These are phyloP conservation scores for Asterochloris erici DNA, from an alignment of 139 green algal species.

Conservation along the genomic window DNA sequence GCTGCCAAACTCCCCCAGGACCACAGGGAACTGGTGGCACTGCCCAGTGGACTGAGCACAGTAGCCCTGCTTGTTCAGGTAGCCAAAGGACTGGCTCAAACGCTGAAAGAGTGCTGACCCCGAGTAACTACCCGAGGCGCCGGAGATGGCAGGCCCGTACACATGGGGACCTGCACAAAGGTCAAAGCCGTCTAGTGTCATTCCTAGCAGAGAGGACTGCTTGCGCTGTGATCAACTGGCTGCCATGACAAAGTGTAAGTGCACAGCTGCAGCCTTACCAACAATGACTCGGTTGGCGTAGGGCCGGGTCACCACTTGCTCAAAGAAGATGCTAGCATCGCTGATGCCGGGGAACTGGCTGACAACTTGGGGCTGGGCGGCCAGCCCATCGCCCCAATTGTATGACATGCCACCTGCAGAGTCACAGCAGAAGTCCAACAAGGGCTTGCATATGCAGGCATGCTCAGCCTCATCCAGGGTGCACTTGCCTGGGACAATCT, in stretches of 20 bases:
- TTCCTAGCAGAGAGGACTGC: background rate
- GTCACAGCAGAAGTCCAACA: too few species aligned
- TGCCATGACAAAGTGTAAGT: too few species aligned
- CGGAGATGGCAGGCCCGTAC: constrained; percentile 32
- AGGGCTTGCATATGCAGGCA: too few species aligned
- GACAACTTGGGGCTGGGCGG: constrained; percentile 10
- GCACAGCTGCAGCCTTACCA: background rate
- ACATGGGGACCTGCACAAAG: constrained; percentile 35
- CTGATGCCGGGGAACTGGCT: constrained; percentile 8
- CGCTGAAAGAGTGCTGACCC: constrained; percentile 18
- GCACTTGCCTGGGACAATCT: background rate
- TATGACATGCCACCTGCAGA: background rate
- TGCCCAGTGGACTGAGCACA: constrained; percentile 19
- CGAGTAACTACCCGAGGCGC: background rate
- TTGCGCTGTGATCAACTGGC: too few species aligned
- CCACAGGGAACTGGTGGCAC: constrained; percentile 37
- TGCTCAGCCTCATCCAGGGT: too few species aligned
- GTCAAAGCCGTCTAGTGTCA: background rate
- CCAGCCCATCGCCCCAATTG: constrained; percentile 28
- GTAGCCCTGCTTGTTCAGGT: constrained; percentile 40
- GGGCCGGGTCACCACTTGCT: constrained; percentile 36
- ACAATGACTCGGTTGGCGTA: constrained; percentile 36
- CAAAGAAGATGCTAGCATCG: constrained; percentile 51
- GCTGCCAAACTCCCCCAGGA: constrained; percentile 40
- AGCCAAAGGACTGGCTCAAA: constrained; percentile 27